A percentile compares a stretch with the other conserved stretches of the same genome.
These are phyloP conservation scores for Talaromyces marneffei DNA, from an alignment of 2,329 filamentous ascomycete species.

Conservation along the genomic window DNA sequence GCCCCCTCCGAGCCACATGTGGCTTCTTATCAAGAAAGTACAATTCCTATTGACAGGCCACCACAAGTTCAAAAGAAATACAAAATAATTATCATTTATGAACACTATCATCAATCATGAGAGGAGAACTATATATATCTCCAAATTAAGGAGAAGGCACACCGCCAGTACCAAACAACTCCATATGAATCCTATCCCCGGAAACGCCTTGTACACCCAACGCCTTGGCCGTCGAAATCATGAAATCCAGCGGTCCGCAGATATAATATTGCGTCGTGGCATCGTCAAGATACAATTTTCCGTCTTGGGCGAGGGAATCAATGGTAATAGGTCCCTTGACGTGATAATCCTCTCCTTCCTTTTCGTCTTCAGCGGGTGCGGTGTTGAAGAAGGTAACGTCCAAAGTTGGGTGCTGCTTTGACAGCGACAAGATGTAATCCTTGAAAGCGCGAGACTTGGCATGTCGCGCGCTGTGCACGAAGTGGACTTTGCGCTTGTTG, in stretches of 20 bases:
- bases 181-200: slow-evolving; percentile 43
- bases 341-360: slow-evolving; percentile 54
- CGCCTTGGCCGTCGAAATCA: slow-evolving; percentile 37
- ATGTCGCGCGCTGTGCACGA: slow-evolving; percentile 54
- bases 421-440: slow-evolving; percentile 46
- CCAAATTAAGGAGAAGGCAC: slow-evolving; percentile 17
- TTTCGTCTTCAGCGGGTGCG: slow-evolving; percentile 41
- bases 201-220: slow-evolving; percentile 7
- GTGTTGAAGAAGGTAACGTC: slow-evolving; percentile 55
- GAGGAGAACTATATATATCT: background rate
- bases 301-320: slow-evolving; percentile 47
- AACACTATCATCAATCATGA: slow-evolving; percentile 9
- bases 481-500: slow-evolving; percentile 49
- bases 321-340: slow-evolving; percentile 56
- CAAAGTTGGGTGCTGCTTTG: slow-evolving; percentile 43
- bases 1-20: background rate
- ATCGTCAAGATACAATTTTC: slow-evolving; percentile 53
- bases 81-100: background rate
- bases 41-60: too few relatives aligned
- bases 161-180: slow-evolving; percentile 60
- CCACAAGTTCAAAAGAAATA: too few relatives aligned
- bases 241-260: slow-evolving; percentile 66
- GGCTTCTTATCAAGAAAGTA: background rate
- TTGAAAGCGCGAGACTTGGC: slow-evolving; percentile 48
- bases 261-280: slow-evolving; percentile 59